A percentile compares a stretch with the other conserved stretches of the same genome.
These are phyloP conservation scores for Arthrobotrys pseudoclavata DNA, from an alignment of 2,329 filamentous ascomycete species.

Conservation along the genomic window DNA sequence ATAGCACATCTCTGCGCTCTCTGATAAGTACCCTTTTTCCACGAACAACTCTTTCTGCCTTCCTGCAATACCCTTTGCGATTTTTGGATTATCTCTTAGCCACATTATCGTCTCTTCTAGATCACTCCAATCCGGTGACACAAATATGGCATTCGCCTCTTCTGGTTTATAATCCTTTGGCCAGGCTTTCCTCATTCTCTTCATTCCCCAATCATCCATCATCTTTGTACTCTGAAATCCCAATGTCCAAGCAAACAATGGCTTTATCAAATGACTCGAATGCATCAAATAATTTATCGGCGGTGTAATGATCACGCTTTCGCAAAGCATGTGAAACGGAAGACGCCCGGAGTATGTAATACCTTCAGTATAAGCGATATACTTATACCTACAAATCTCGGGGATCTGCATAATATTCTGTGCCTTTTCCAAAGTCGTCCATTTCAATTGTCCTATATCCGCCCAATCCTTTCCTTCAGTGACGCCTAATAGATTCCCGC, in stretches of 20 bases:
- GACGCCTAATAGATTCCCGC: conserved; percentile 67
- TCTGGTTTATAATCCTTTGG: conserved; percentile 64
- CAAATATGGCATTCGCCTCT: conserved; percentile 70
- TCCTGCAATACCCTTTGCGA: conserved; percentile 67
- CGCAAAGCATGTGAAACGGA: conserved; percentile 71
- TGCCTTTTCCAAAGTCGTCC: conserved; percentile 65
- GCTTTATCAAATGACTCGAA: conserved; percentile 69
- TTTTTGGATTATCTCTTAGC: conserved; percentile 68
- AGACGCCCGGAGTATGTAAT: conserved; percentile 71
- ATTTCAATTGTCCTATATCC: conserved; percentile 68
- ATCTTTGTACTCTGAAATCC: conserved; percentile 59
- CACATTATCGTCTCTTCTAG: conserved; percentile 69
- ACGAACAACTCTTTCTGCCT: conserved; percentile 69
- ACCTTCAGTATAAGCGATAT: conserved; percentile 71
- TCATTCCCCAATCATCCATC: conserved; percentile 37
- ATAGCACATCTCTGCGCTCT: conserved; percentile 71
- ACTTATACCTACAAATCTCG: conserved; percentile 71
- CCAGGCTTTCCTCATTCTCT: conserved; percentile 66
- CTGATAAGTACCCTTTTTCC: conserved; percentile 68
- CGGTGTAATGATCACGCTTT: conserved; percentile 69
- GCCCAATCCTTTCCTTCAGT: conserved; percentile 68
- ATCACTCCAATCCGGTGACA: conserved; percentile 71
- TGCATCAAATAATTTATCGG: conserved; percentile 69
- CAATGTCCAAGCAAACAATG: conserved; percentile 67
- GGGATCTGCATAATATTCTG: conserved; percentile 69